Evolutionary conservation across 1,284 basidiomycete species (phyloP).

Genomic region (Ustilago xerochloae): DNA sequence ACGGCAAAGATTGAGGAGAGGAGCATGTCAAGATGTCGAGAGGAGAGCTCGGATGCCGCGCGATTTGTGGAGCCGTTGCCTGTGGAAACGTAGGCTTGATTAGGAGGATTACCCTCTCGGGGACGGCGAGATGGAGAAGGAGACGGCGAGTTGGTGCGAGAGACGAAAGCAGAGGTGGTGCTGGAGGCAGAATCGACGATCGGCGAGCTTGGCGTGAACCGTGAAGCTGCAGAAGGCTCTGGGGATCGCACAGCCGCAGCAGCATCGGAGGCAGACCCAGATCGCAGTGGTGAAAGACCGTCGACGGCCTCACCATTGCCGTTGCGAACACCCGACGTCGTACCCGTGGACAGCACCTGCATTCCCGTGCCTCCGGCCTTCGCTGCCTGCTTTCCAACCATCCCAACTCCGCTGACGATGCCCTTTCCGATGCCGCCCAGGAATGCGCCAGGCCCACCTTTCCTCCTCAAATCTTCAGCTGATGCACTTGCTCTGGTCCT

Average conservation of each 20-base stretch:
- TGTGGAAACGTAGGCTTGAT: not conserved
- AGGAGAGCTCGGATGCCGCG: constrained; percentile 28
- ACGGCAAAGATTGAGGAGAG: constrained; percentile 67
- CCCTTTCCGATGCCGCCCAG: constrained; percentile 54
- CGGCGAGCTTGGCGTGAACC: constrained; percentile 15
- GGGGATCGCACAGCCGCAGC: constrained; percentile 2
- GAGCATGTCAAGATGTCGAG: constrained; percentile 63
- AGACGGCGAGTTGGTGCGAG: constrained; percentile 37
- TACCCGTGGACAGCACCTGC: constrained; percentile 20
- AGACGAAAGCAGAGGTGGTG: constrained; percentile 32
- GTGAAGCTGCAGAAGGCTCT: not conserved
- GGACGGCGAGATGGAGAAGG: constrained; percentile 28
- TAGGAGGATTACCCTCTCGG: not conserved
- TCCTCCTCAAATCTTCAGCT: constrained; percentile 30
- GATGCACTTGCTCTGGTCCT: constrained; percentile 56
- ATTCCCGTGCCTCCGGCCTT: constrained; percentile 31
- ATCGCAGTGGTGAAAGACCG: constrained; percentile 1
- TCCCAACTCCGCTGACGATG: constrained; percentile 56
- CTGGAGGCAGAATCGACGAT: constrained; percentile 19
- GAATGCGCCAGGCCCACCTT: constrained; percentile 31
- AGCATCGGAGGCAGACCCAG: not conserved
- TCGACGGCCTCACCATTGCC: not conserved
- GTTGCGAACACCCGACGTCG: not conserved
- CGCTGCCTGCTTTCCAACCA: constrained; percentile 57
- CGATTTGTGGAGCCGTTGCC: not conserved